These are phyloP conservation scores for Trichoderma sp. DNA, from an alignment of 2,329 filamentous ascomycete genomes.

Conservation along the genomic window DNA sequence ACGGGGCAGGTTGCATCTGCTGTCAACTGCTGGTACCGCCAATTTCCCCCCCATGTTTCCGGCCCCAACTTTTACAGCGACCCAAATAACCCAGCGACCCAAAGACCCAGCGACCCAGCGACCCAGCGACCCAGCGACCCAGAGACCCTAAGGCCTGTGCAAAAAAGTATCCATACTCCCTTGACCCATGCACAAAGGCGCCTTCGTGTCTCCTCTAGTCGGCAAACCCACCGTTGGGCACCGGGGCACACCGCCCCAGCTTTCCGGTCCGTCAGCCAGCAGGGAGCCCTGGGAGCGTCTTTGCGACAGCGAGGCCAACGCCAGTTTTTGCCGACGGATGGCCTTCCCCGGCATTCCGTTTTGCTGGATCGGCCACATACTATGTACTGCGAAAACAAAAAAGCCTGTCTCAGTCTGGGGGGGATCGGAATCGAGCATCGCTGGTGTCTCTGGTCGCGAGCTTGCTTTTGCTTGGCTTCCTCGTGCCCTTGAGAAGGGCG, in stretches of 20 bases:
- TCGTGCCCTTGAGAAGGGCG: not conserved
- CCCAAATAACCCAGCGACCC: too few species aligned
- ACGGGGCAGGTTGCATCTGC: not conserved
- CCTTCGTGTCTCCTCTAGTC: not conserved
- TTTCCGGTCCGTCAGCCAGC: constrained; percentile 16
- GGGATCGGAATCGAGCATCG: constrained; percentile 5
- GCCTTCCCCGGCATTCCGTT: constrained; percentile 19
- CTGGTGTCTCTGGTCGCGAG: not conserved
- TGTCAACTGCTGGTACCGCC: not conserved
- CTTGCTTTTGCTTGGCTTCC: not conserved
- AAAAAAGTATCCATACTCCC: not conserved
- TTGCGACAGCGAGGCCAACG: not conserved
- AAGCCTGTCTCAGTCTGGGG: constrained; percentile 11
- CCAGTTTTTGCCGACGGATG: constrained; percentile 12
- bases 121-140: too few species aligned
- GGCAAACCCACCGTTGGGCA: constrained; percentile 9
- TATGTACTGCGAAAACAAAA: too few species aligned
- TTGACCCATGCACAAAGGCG: not conserved
- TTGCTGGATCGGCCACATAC: constrained; percentile 9
- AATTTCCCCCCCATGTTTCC: not conserved
- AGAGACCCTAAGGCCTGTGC: too few species aligned
- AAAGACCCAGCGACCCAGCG: too few species aligned
- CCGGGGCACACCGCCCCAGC: constrained; percentile 19
- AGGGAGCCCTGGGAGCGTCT: not conserved
- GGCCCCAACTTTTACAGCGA: not conserved